Conservation (phyloP, 2,329 filamentous ascomycete species). For the Graphilbum sp. region DNA sequence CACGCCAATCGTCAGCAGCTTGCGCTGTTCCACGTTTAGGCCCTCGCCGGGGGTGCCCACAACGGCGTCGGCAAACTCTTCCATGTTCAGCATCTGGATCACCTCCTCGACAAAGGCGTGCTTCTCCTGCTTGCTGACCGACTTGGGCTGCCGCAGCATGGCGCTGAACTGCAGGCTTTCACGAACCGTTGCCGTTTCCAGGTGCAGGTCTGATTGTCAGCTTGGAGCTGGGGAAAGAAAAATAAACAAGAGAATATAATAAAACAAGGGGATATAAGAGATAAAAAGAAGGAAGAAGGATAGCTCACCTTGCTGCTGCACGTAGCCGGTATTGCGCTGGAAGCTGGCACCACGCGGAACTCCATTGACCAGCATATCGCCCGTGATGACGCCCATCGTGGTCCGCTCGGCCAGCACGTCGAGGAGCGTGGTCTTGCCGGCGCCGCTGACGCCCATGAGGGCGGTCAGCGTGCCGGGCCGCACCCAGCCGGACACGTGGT, state of each 20-base stretch:
- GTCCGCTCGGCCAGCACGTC: conserved; percentile 75
- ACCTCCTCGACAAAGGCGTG: conserved; percentile 82
- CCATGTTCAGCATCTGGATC: conserved; percentile 81
- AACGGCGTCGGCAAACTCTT: conserved; percentile 75
- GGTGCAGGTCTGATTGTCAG: conserved; percentile 44
- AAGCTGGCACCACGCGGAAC: conserved; percentile 61
- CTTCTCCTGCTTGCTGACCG: conserved; percentile 59
- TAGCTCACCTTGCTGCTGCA: conserved; percentile 51
- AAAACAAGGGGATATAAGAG: neutral
- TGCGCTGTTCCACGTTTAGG: conserved; percentile 53
- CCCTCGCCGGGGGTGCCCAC: conserved; percentile 84
- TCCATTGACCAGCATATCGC: conserved; percentile 58
- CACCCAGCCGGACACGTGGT: conserved; percentile 83
- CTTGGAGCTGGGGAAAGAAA: neutral
- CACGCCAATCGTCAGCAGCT: conserved; percentile 77
- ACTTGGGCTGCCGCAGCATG: conserved; percentile 63
- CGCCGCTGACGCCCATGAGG: conserved; percentile 79
- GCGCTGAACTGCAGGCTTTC: conserved; percentile 80
- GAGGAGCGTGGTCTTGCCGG: conserved; percentile 80
- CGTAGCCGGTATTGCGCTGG: conserved; percentile 82
- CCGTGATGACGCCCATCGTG: conserved; percentile 76
- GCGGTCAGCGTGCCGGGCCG: conserved; percentile 86
- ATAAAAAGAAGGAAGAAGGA: neutral
- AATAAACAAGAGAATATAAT: neutral
- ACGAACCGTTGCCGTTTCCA: conserved; percentile 69